A percentile compares a stretch with the other conserved stretches of the same genome.
Conservation (phyloP, 1,284 basidiomycete species). For the Ustilago curta region DNA sequence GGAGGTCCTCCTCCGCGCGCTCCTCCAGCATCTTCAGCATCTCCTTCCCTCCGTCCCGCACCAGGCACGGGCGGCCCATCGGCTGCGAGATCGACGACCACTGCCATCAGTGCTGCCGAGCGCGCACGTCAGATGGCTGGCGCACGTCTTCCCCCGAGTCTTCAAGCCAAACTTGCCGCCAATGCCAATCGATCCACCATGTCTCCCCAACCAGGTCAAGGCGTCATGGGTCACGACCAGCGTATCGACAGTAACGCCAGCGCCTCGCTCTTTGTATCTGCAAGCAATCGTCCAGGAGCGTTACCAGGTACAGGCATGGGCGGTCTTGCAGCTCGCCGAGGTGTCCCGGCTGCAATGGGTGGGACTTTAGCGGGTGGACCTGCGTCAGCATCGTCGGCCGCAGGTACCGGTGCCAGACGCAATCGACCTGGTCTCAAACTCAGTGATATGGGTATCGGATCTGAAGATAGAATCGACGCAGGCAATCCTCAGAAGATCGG, state of each 20-base stretch:
- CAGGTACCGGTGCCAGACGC: constrained; percentile 36
- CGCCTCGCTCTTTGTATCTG: constrained; percentile 49
- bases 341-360: constrained; percentile 72
- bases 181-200: constrained; percentile 48
- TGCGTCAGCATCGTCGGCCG: constrained; percentile 23
- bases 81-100: constrained; percentile 22
- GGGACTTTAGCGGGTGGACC: constrained; percentile 71
- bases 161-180: constrained; percentile 92
- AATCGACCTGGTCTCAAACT: constrained; percentile 58
- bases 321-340: constrained; percentile 47
- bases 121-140: constrained; percentile 60
- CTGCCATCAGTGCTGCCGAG: constrained; percentile 52
- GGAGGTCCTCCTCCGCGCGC: constrained; percentile 36
- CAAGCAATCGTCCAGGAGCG: constrained; percentile 23
- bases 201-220: constrained; percentile 17
- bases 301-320: constrained; percentile 45
- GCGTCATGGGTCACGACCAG: constrained; percentile 55
- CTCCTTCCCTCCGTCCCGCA: constrained; percentile 20
- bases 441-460: constrained; percentile 54
- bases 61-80: constrained; percentile 25
- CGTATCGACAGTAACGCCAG: constrained; percentile 58
- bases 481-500: constrained; percentile 9
- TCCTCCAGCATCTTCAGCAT: constrained; percentile 9
- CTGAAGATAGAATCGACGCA: constrained; percentile 20
- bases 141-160: constrained; percentile 76